phyloP scores from a whole-genome alignment of 2,329 filamentous ascomycete species.

The Neonectria ditissima region DNA sequence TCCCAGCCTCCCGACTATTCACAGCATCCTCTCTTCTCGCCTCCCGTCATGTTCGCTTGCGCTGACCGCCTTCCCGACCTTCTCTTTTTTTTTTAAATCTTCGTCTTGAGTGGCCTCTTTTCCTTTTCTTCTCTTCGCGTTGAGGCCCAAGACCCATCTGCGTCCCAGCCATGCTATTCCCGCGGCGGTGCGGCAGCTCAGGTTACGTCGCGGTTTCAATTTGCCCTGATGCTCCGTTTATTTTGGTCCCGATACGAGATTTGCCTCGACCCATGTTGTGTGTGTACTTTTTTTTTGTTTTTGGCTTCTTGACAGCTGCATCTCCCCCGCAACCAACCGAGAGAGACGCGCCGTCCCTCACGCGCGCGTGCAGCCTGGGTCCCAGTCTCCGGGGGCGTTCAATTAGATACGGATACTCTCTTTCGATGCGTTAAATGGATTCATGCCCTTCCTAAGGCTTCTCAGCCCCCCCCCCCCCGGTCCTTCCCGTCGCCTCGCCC shows the following conservation, averaged over 20 bases:
- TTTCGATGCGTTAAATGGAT: slow-evolving; percentile 8
- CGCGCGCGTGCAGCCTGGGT: slow-evolving; percentile 31
- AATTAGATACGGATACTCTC: slow-evolving; percentile 4
- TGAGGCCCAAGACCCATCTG: slow-evolving; percentile 19
- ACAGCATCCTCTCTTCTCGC: slow-evolving; percentile 20
- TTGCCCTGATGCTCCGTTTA: slow-evolving; percentile 28
- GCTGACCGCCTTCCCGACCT: slow-evolving; percentile 25
- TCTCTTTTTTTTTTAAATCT: slow-evolving; percentile 3
- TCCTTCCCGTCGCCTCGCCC: slow-evolving; percentile 18
- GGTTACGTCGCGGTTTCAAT: slow-evolving; percentile 31
- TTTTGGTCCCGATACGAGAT: slow-evolving; percentile 35
- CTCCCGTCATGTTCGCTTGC: slow-evolving; percentile 15
- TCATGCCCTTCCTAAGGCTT: slow-evolving; percentile 14
- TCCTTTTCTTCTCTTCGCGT: background rate
- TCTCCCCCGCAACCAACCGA: slow-evolving; percentile 40
- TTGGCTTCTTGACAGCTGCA: slow-evolving; percentile 33
- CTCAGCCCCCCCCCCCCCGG: no score
- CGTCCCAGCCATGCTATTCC: slow-evolving; percentile 25
- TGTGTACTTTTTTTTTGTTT: slow-evolving; percentile 9
- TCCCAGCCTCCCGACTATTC: slow-evolving; percentile 27
- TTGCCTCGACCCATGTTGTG: slow-evolving; percentile 34
- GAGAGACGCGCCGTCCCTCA: slow-evolving; percentile 34
- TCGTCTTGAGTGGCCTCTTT: background rate
- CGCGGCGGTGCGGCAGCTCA: slow-evolving; percentile 20
- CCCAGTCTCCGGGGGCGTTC: background rate